phyloP scores from a whole-genome alignment of 2,329 filamentous ascomycete species.

The Talaromyces sp. region DNA sequence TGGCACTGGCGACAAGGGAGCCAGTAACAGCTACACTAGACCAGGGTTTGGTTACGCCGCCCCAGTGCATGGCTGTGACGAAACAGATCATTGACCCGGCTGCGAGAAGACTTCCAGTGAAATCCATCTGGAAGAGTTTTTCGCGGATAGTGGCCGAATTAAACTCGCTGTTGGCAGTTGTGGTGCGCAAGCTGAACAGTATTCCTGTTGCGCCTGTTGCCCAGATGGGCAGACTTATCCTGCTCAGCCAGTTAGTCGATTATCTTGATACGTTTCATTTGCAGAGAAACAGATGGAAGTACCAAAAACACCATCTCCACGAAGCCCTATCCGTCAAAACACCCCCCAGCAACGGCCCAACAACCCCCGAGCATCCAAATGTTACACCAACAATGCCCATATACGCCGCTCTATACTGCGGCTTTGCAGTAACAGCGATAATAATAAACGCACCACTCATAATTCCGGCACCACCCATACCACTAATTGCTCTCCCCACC shows the following conservation, averaged over 20 bases:
- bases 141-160: constrained; percentile 17
- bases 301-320: constrained; percentile 27
- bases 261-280: neutral
- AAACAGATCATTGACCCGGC: constrained; percentile 24
- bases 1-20: constrained; percentile 21
- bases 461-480: constrained; percentile 37
- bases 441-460: constrained; percentile 28
- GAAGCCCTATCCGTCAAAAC: constrained; percentile 11
- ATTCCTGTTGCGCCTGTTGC: constrained; percentile 25
- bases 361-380: constrained; percentile 24
- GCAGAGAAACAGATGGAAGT: neutral
- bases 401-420: constrained; percentile 27
- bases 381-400: constrained; percentile 2
- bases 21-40: constrained; percentile 21
- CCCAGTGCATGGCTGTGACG: constrained; percentile 28
- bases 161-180: constrained; percentile 2
- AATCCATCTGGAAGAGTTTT: constrained; percentile 26
- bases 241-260: neutral
- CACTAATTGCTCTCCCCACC: constrained; percentile 36
- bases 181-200: constrained; percentile 26
- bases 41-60: constrained; percentile 26
- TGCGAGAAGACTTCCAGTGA: constrained; percentile 23
- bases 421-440: constrained; percentile 26
- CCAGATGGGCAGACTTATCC: constrained; percentile 35
- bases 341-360: constrained; percentile 13